These are phyloP conservation scores for Colletotrichum siamense DNA, from an alignment of 2,329 filamentous ascomycete genomes.

Conservation along the genomic window DNA sequence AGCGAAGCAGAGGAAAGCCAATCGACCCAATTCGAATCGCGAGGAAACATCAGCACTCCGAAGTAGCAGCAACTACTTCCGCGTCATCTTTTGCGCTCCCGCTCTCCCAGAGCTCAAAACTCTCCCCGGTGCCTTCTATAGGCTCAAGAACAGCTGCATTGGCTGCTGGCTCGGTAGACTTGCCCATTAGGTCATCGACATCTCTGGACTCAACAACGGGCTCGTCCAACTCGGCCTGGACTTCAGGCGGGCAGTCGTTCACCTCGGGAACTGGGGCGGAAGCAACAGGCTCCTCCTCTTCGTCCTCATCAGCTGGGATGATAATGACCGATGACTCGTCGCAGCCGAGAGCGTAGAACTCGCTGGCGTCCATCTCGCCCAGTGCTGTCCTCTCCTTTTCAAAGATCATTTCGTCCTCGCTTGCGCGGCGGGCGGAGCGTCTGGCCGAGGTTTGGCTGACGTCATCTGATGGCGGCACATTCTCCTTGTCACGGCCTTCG, in stretches of 20 bases:
- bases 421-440: constrained; percentile 34
- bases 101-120: constrained; percentile 75
- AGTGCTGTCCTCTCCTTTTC: constrained; percentile 71
- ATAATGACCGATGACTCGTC: constrained; percentile 67
- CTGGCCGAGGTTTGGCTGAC: constrained; percentile 60
- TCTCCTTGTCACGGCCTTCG: constrained; percentile 85
- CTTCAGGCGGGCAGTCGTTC: constrained; percentile 31
- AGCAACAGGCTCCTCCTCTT: constrained; percentile 32
- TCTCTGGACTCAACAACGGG: constrained; percentile 26
- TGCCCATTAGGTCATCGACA: constrained; percentile 42
- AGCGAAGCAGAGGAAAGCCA: not conserved
- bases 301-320: constrained; percentile 65
- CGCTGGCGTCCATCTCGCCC: constrained; percentile 69
- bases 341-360: constrained; percentile 72
- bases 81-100: constrained; percentile 66
- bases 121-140: constrained; percentile 64
- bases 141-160: constrained; percentile 56
- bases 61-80: constrained; percentile 30
- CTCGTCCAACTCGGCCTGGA: constrained; percentile 25
- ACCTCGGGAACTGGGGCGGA: constrained; percentile 4
- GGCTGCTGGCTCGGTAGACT: constrained; percentile 39
- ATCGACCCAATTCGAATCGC: not conserved
- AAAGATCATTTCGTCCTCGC: constrained; percentile 60
- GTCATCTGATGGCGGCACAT: constrained; percentile 78
- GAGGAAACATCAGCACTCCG: constrained; percentile 28